Evolutionary conservation across 176 grass and related monocot genomes (phyloP).

Genomic region (Tuctoria greenei): DNA sequence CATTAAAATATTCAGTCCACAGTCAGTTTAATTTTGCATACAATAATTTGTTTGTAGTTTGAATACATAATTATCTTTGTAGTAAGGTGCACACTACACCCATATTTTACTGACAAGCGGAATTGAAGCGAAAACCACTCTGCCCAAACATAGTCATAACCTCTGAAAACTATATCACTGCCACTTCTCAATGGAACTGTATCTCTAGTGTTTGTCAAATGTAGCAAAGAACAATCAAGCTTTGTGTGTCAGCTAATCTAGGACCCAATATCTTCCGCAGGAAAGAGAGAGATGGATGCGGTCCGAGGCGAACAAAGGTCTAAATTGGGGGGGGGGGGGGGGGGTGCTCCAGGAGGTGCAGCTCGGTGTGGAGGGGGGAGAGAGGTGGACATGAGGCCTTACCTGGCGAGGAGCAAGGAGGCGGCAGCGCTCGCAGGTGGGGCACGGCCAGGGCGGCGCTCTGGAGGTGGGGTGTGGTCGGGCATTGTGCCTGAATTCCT

Average conservation of each 20-base stretch:
- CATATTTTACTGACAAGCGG: not conserved
- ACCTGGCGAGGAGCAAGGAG: no score
- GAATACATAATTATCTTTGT: not conserved
- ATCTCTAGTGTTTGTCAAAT: not conserved
- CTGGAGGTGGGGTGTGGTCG: no score
- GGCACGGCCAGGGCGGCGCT: no score
- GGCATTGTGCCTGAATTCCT: no score
- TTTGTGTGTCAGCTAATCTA: not conserved
- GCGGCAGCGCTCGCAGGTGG: no score
- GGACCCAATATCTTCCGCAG: not conserved
- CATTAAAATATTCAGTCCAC: not conserved
- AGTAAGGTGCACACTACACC: not conserved
- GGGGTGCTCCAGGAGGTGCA: no score
- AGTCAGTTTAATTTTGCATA: not conserved
- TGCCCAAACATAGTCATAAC: not conserved
- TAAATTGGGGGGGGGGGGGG: conserved; percentile 3
- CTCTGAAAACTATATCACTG: not conserved
- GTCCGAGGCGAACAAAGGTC: not conserved
- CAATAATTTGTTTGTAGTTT: not conserved
- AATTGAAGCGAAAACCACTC: not conserved
- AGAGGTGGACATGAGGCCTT: no score
- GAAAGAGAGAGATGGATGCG: not conserved
- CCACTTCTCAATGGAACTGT: not conserved
- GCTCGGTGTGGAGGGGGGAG: no score
- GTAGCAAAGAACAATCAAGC: not conserved